A percentile compares a stretch with the other conserved stretches of the same genome.
Evolutionary conservation across 1,139 yeast genomes (phyloP).

Genomic region (Casaregolazyma lundiana): DNA sequence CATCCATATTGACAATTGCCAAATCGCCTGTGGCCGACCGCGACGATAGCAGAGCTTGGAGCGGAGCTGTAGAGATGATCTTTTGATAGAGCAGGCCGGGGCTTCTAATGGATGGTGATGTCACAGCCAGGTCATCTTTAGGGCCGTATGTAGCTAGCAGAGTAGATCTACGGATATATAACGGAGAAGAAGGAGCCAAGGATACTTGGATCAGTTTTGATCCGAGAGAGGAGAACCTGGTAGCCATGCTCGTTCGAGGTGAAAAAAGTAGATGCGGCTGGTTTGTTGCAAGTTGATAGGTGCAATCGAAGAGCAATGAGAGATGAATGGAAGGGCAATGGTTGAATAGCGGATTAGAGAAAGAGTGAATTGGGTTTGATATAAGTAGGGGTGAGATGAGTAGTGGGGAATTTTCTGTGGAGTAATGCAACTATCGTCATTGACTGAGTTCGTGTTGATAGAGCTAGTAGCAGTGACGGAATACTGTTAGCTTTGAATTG

Average conservation of each 20-base stretch:
- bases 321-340: not conserved
- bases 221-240: constrained; percentile 8
- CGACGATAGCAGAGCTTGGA: constrained; percentile 11
- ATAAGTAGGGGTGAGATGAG: no score
- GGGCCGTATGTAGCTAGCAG: constrained; percentile 44
- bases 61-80: constrained; percentile 12
- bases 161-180: constrained; percentile 42
- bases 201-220: constrained; percentile 38
- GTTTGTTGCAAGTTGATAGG: constrained; percentile 1
- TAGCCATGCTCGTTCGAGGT: not conserved
- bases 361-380: no score
- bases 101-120: constrained; percentile 10
- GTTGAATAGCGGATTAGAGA: not conserved
- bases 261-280: not conserved
- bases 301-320: not conserved
- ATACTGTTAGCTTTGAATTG: no score
- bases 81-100: constrained; percentile 10
- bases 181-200: constrained; percentile 46
- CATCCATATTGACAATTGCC: constrained; percentile 34
- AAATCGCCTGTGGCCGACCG: not conserved
- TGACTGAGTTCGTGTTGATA: no score
- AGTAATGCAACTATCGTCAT: no score
- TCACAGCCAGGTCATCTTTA: constrained; percentile 11
- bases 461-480: no score
- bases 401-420: no score